Percentiles rank a stretch among this genome's conserved stretches.
phyloP scores from a whole-genome alignment of 345 rosid genomes.

The Eucalyptus curtisii region DNA sequence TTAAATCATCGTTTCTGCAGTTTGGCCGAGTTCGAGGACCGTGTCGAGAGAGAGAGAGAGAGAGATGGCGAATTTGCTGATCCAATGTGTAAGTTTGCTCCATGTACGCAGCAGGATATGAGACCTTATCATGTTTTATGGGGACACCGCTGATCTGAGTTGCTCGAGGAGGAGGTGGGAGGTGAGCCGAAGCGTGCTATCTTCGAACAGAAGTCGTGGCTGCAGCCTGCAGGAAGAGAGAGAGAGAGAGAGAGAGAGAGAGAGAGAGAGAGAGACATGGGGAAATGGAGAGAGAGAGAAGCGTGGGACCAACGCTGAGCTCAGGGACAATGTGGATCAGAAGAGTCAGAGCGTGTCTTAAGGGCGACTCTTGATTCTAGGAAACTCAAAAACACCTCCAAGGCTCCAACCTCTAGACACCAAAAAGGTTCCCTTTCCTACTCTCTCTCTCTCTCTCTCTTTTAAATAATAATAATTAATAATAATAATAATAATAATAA shows the following conservation, averaged over 20 bases:
- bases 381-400: not conserved
- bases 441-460: no score
- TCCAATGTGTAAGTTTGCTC: not conserved
- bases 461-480: no score
- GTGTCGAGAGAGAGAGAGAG: not conserved
- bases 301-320: constrained; percentile 16
- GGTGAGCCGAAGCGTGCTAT: not conserved
- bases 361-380: constrained; percentile 32
- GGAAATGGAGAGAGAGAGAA: constrained; percentile 4
- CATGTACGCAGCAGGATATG: not conserved
- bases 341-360: constrained; percentile 37
- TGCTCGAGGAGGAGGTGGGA: not conserved
- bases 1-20: not conserved
- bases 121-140: not conserved
- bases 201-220: not conserved
- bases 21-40: not conserved
- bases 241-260: not conserved
- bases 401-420: not conserved
- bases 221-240: not conserved
- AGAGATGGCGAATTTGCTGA: not conserved
- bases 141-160: not conserved
- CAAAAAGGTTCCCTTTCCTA: not conserved
- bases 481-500: no score
- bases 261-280: constrained; percentile 17
- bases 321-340: constrained; percentile 7